Percentiles rank a stretch among this genome's conserved stretches.
Evolutionary conservation across 2,329 filamentous ascomycete genomes (phyloP).

Genomic region (Ophidiomyces ophidiicola): DNA sequence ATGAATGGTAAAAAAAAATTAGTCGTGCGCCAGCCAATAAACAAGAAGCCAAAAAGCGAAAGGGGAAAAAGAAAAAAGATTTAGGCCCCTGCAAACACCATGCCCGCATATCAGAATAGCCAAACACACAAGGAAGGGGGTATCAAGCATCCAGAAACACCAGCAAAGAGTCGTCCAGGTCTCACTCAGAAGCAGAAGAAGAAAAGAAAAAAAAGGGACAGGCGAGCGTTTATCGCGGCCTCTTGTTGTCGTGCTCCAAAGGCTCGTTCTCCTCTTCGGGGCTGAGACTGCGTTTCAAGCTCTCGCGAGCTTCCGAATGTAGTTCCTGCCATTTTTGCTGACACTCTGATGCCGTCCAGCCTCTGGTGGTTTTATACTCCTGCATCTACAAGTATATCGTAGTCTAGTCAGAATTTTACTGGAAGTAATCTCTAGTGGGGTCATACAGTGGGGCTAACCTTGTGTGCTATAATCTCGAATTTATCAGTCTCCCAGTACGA

Average conservation of each 20-base stretch:
- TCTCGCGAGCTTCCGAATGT: conserved; percentile 6
- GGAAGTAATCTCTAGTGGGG: not conserved
- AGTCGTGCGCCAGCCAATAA: no score
- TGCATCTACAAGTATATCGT: conserved; percentile 16
- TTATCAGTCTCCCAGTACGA: conserved; percentile 30
- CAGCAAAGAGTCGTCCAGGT: no score
- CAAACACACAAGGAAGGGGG: conserved; percentile 2
- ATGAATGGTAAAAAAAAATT: no score
- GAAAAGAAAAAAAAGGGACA: conserved; percentile 1
- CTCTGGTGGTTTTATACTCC: conserved; percentile 25
- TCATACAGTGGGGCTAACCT: conserved; percentile 20
- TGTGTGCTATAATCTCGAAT: conserved; percentile 29
- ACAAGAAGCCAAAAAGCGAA: no score
- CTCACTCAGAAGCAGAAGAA: not conserved
- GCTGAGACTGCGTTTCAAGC: conserved; percentile 4
- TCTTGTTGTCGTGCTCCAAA: conserved; percentile 6
- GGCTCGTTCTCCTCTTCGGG: conserved; percentile 9
- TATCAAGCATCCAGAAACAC: conserved; percentile 9
- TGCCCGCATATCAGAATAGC: not conserved
- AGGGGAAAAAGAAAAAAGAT: no score
- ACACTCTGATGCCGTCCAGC: conserved; percentile 29
- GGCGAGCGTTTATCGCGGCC: not conserved
- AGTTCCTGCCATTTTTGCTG: conserved; percentile 18
- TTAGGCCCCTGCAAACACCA: not conserved
- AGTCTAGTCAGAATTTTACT: not conserved